Evolutionary conservation across 2,329 filamentous ascomycete species (phyloP).

Genomic region (Cercospora zeina): DNA sequence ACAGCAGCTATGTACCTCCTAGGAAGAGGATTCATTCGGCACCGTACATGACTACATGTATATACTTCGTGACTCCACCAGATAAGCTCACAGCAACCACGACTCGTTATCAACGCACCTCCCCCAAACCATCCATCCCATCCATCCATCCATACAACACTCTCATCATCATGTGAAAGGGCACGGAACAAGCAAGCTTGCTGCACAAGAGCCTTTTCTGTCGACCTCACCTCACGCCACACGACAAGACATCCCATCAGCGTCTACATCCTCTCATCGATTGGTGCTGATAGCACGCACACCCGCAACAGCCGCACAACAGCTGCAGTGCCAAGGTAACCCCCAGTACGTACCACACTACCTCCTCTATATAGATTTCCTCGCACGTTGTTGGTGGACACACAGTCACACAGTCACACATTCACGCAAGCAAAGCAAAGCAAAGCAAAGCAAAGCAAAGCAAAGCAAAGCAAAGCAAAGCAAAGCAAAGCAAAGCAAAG

Average conservation of each 20-base stretch:
- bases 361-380: too few relatives aligned
- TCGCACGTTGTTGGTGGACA: too few relatives aligned
- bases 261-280: not conserved
- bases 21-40: not conserved
- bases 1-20: not conserved
- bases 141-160: too few relatives aligned
- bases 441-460: too few relatives aligned
- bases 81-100: conserved; percentile 7
- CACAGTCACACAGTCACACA: too few relatives aligned
- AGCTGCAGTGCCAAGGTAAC: too few relatives aligned
- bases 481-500: too few relatives aligned
- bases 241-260: not conserved
- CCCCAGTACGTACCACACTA: too few relatives aligned
- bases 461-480: too few relatives aligned
- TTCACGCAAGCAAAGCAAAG: too few relatives aligned
- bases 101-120: conserved; percentile 6
- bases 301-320: too few relatives aligned
- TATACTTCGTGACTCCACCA: not conserved
- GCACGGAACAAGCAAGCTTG: not conserved
- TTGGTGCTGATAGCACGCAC: conserved; percentile 1
- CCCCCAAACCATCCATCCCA: not conserved
- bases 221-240: not conserved
- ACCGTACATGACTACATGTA: too few relatives aligned
- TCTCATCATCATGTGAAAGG: not conserved
- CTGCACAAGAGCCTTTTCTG: not conserved